Evolutionary conservation across 805 yeast genomes (phyloP), one percentile per base, ranked within the genome.

Genomic region (Saccharomyces eubayanus): DNA sequence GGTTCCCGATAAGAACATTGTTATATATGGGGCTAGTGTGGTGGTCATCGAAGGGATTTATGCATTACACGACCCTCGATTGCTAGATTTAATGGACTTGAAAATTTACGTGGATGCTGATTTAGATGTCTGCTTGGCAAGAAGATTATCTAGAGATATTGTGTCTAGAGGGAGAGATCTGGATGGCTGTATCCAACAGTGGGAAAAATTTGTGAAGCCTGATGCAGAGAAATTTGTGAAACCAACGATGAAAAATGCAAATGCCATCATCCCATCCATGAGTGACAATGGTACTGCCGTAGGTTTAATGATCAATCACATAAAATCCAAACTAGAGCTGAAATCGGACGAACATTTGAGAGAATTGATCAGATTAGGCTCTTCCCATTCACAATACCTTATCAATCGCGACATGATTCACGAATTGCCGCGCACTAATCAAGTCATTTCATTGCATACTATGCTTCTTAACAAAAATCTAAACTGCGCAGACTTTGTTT

Each of bases 91-190:
- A 63, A 86, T 91, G 85, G 96, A 92, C 63, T 75, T 89, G 55
- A 92, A 87, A 69, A 81, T 92, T 20, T 94, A 83, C 67, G 97
- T 94, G 2, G 97, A 92, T 61, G 94, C 97, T 2, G 98, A 91
- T 63, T 75, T 90, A 60, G 99, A 94, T 66, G 80, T 92, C 14
- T 94, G 99, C 69, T 76, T 94, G 61, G 91, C 96, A 4, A 77
- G 99, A 62, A 76, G 99, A 62, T 73, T 94, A 47, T 82, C 88
- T 3, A 77, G 99, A 63, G 99, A 94, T 67, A 90, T 89, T 51
- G 76, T 87, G 12, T 83, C 85, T 56, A 75, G 99, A 56, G 96
- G 96, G 1, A 75, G 99, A 55, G 96, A 91, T 61, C 73, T 91
- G 36, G 75, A 72, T 4, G 96, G 96, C 1, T 86, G 91, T 16